phyloP scores from a whole-genome alignment of 2,329 filamentous ascomycete species.

The Fonsecaea monophora region DNA sequence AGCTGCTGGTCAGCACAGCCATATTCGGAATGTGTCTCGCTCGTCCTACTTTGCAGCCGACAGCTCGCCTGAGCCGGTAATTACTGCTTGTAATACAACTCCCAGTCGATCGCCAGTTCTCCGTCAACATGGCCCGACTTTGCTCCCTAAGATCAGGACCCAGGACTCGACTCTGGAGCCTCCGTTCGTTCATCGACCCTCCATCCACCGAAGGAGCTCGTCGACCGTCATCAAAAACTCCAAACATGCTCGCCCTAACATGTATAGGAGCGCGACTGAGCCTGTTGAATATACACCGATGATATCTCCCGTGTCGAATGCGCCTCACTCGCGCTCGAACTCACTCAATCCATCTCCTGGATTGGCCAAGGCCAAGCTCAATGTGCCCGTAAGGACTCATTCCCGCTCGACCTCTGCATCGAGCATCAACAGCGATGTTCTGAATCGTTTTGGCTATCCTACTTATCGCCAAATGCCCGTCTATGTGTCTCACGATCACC shows the following conservation, averaged over 20 bases:
- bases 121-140: slow-evolving; percentile 74
- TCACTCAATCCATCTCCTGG: slow-evolving; percentile 38
- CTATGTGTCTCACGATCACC: slow-evolving; percentile 57
- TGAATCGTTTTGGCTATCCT: slow-evolving; percentile 79
- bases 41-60: slow-evolving; percentile 67
- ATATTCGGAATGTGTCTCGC: slow-evolving; percentile 69
- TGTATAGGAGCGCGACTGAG: slow-evolving; percentile 56
- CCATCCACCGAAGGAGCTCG: slow-evolving; percentile 28
- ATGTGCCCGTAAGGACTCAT: slow-evolving; percentile 50
- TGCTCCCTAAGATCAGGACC: slow-evolving; percentile 83
- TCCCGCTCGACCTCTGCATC: slow-evolving; percentile 70
- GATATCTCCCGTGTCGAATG: slow-evolving; percentile 54
- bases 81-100: slow-evolving; percentile 69
- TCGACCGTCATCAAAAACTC: slow-evolving; percentile 54
- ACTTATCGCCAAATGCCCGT: slow-evolving; percentile 78
- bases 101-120: slow-evolving; percentile 74
- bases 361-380: slow-evolving; percentile 43
- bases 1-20: slow-evolving; percentile 48
- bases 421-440: slow-evolving; percentile 69
- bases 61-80: slow-evolving; percentile 72
- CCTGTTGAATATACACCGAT: slow-evolving; percentile 53
- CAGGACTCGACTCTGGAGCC: slow-evolving; percentile 68
- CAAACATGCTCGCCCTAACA: slow-evolving; percentile 59
- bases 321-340: slow-evolving; percentile 40
- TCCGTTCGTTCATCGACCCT: slow-evolving; percentile 21